Base-by-base conservation (phyloP, 2,329 filamentous ascomycete species). In the Hymenoscyphus linearis region DNA sequence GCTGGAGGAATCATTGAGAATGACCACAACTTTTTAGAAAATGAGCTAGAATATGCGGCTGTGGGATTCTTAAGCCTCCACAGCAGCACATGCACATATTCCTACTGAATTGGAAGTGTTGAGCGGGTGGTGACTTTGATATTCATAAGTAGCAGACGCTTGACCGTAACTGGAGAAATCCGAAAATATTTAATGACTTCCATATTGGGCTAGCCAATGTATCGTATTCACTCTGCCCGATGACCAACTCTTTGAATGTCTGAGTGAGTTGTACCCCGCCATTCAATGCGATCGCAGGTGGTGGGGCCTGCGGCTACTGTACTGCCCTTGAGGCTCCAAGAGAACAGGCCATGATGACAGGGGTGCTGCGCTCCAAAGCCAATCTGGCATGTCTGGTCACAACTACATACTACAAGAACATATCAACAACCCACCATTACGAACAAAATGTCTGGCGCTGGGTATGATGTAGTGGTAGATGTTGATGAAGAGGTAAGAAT, bases 381-480 rank as follows among this genome's bases (percentile, higher is more conserved):
- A 10, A 50, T 50, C 44, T 50, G 44, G 44, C 44, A 25, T 50
- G 31, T 50, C 44, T 50, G 44, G 44, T 50, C 35, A 54, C 50
- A 52, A 44, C 31, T 27, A 18, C 25, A 47, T 18, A 50, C 22
- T 25, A 25, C 44, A 50, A 50, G 7, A 18, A 50, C 44, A 3
- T 25, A 50, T 50, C 36, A 36, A 59, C 35, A 58, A 55, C 40
- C 53, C 40, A 18, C 31, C 34, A 57, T 47, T 56, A 6, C 7
- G 25, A 55, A 55, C 47, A 67, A 63, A 37, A 73, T 73, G 71
- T 69, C 71, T 52, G 71, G 69, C 75, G 83, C 90, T 73, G 93
- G 93, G 69, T 99, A 99, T 76, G 95, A 99, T 80, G 95, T 96
- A 64, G 93, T 99, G 67, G 95, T 99, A 63, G 95, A 99, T 72